Percentiles rank a stretch among this genome's conserved stretches.
Evolutionary conservation across 257 asterid genomes (phyloP).

Genomic region (Paraleonurus japonicus): DNA sequence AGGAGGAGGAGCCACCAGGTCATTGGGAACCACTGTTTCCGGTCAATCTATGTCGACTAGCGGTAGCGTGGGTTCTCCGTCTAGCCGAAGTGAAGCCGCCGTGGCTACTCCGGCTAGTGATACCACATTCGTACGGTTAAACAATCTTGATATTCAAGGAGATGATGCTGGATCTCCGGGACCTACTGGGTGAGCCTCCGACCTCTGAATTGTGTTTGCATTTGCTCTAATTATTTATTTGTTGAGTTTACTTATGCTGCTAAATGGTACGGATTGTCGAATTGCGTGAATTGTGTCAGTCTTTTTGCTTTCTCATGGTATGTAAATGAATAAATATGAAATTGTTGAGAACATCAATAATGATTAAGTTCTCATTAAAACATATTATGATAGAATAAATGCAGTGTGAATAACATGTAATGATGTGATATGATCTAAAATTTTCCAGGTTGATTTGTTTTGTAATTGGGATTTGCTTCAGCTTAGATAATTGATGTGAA

Average conservation of each 20-base stretch:
- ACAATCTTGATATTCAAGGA: conserved; percentile 65
- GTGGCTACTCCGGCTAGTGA: conserved; percentile 61
- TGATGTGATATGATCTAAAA: not conserved
- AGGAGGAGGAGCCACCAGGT: conserved; percentile 51
- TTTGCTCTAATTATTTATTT: conserved; percentile 10
- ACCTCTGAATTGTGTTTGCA: not conserved
- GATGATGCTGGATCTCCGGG: conserved; percentile 73
- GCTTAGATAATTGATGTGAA: not conserved
- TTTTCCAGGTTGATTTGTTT: not conserved
- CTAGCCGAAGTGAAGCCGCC: conserved; percentile 76
- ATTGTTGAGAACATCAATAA: not conserved
- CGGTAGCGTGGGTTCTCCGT: conserved; percentile 78
- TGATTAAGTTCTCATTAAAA: not conserved
- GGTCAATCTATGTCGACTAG: conserved; percentile 79
- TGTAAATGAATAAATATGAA: not conserved
- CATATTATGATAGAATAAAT: not conserved
- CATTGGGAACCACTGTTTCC: conserved; percentile 70
- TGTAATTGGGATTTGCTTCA: not conserved
- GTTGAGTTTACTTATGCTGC: not conserved
- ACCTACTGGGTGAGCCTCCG: conserved; percentile 60
- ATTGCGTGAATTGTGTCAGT: not conserved
- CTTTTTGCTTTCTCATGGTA: not conserved
- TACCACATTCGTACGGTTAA: conserved; percentile 42
- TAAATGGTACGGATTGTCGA: not conserved
- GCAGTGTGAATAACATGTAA: not conserved